Evolutionary conservation across 345 rosid genomes (phyloP).

Genomic region (Erysimum cheiranthoides): DNA sequence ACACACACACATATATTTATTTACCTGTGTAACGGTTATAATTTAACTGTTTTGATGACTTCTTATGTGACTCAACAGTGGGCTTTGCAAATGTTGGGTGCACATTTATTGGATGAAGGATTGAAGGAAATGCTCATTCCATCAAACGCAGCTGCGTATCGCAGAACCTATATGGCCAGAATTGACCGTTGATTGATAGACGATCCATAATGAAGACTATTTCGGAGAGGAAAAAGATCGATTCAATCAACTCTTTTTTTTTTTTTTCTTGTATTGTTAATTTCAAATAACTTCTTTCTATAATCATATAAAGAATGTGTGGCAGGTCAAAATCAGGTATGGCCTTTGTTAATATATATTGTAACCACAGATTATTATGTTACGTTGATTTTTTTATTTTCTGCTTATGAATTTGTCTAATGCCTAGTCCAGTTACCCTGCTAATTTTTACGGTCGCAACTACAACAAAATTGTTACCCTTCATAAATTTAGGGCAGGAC

Average conservation of each 20-base stretch:
- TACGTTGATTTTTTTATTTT: slow-evolving; percentile 5
- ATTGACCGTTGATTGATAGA: slow-evolving; percentile 12
- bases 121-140: slow-evolving; percentile 55
- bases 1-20: not conserved
- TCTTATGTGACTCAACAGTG: slow-evolving; percentile 37
- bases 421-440: not conserved
- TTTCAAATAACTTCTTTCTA: not conserved
- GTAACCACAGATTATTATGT: not conserved
- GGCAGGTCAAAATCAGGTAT: not conserved
- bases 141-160: slow-evolving; percentile 20
- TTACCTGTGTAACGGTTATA: not conserved
- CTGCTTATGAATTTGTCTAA: not conserved
- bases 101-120: slow-evolving; percentile 51
- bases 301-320: slow-evolving; percentile 9
- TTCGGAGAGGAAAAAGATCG: not conserved
- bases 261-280: too few relatives aligned
- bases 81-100: slow-evolving; percentile 52
- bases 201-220: not conserved
- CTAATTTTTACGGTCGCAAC: not conserved
- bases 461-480: not conserved
- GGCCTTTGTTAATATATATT: not conserved
- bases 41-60: slow-evolving; percentile 1
- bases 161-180: slow-evolving; percentile 8
- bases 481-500: not conserved
- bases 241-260: not conserved